A percentile compares a stretch with the other conserved stretches of the same genome.
Conservation (phyloP, 495 filamentous ascomycete genomes). For the Penicillium lagena region DNA sequence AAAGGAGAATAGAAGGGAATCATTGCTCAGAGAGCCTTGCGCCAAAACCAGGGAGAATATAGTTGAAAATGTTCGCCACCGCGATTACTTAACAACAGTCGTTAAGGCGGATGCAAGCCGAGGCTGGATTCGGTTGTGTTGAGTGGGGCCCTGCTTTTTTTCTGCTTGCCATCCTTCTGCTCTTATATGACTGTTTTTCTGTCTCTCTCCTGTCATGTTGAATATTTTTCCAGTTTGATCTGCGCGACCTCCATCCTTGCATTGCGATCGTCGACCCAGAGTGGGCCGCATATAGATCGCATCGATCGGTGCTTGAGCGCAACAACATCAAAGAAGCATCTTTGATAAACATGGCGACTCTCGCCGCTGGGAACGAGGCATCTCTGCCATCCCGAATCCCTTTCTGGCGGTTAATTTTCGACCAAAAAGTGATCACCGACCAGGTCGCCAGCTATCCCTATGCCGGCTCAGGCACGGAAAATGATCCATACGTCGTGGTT, state of each 20-base stretch:
- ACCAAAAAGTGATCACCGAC: conserved; percentile 43
- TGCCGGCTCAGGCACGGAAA: conserved; percentile 55
- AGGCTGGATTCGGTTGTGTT: conserved; percentile 10
- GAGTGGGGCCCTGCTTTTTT: conserved; percentile 6
- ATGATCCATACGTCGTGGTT: conserved; percentile 61
- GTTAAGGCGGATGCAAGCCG: conserved; percentile 3
- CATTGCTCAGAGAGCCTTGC: no score
- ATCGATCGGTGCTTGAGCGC: not conserved
- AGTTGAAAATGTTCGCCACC: no score
- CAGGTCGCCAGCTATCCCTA: conserved; percentile 51
- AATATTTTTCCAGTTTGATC: not conserved
- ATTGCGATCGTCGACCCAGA: no score
- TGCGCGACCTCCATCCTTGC: no score
- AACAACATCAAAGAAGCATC: not conserved
- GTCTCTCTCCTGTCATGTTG: not conserved
- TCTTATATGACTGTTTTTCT: not conserved
- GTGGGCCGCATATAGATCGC: no score
- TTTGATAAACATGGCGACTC: conserved; percentile 1
- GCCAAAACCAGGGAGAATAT: no score
- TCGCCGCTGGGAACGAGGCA: conserved; percentile 10
- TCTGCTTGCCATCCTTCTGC: not conserved
- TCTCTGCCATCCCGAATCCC: conserved; percentile 22
- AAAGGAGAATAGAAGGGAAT: no score
- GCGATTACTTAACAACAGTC: not conserved
- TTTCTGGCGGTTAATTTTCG: conserved; percentile 34